Percentiles rank a stretch among this genome's conserved stretches.
Conservation (phyloP, 768 basidiomycete species). For the Ramaria sp. region DNA sequence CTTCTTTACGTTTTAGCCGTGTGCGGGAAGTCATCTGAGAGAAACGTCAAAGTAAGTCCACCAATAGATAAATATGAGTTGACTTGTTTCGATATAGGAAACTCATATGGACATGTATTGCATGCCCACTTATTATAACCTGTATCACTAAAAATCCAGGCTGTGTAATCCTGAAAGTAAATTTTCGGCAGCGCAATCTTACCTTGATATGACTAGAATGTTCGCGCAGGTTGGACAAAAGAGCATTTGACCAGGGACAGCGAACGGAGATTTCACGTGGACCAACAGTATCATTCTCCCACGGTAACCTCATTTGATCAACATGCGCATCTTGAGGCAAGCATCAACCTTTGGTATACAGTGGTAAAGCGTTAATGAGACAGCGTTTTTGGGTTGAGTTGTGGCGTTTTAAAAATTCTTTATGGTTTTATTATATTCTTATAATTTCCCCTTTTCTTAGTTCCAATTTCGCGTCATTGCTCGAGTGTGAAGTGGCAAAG, state of each 20-base stretch:
- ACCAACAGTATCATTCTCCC: too few relatives aligned
- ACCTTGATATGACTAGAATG: slow-evolving; percentile 60
- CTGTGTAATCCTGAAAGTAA: not conserved
- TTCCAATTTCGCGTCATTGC: too few relatives aligned
- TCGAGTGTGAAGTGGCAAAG: too few relatives aligned
- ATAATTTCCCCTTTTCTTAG: too few relatives aligned
- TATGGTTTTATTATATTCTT: too few relatives aligned
- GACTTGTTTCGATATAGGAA: slow-evolving; percentile 80
- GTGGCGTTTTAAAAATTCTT: too few relatives aligned
- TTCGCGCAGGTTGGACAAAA: slow-evolving; percentile 96
- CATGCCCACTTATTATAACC: slow-evolving; percentile 91
- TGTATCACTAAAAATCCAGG: slow-evolving; percentile 30
- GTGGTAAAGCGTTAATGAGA: too few relatives aligned
- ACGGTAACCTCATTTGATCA: too few relatives aligned
- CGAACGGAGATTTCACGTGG: not conserved
- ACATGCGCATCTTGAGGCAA: too few relatives aligned
- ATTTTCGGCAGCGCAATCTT: not conserved
- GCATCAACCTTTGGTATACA: too few relatives aligned
- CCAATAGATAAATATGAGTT: not conserved
- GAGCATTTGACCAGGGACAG: slow-evolving; percentile 49
- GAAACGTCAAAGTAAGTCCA: not conserved
- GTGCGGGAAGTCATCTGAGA: slow-evolving; percentile 84
- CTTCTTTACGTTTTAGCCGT: slow-evolving; percentile 74
- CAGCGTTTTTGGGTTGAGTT: too few relatives aligned
- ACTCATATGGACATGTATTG: slow-evolving; percentile 91